Evolutionary conservation across 805 yeast species (phyloP).

Genomic region (Wickerhamomyces pijperi): DNA sequence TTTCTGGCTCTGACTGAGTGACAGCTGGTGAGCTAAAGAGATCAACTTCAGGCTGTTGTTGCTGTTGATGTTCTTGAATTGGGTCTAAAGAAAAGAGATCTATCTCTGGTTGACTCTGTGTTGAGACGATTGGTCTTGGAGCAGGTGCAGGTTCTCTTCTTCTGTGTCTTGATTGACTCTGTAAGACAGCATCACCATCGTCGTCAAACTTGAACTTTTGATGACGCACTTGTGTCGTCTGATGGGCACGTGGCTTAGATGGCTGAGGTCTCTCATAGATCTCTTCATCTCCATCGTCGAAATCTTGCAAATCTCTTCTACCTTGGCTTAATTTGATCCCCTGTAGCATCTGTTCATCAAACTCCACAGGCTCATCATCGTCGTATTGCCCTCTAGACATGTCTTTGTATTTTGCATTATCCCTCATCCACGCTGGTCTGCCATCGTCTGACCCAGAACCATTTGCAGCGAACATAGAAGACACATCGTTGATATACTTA

Average conservation of each 20-base stretch:
- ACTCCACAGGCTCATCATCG: slow-evolving; percentile 27
- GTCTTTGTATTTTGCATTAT: slow-evolving; percentile 34
- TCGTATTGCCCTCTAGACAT: slow-evolving; percentile 22
- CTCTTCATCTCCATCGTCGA: slow-evolving; percentile 18
- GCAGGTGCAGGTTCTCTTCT: neutral
- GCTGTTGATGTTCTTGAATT: slow-evolving; percentile 1
- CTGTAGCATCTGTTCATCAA: neutral
- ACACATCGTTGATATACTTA: slow-evolving; percentile 14
- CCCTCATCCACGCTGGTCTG: slow-evolving; percentile 69
- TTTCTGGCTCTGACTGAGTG: slow-evolving; percentile 1
- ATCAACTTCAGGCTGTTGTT: slow-evolving; percentile 9
- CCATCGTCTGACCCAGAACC: slow-evolving; percentile 19
- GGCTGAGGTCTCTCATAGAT: too few relatives aligned
- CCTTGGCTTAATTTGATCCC: neutral
- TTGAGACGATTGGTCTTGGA: slow-evolving; percentile 1
- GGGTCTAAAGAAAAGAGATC: too few relatives aligned
- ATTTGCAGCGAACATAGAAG: slow-evolving; percentile 3
- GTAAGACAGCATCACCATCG: slow-evolving; percentile 5
- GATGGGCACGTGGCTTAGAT: too few relatives aligned
- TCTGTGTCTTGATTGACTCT: slow-evolving; percentile 1
- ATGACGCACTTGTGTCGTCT: too few relatives aligned
- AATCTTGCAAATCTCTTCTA: slow-evolving; percentile 19
- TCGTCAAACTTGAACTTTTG: slow-evolving; percentile 1
- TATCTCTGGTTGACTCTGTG: too few relatives aligned
- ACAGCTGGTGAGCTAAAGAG: slow-evolving; percentile 11